A percentile compares a stretch with the other conserved stretches of the same genome.
These are phyloP conservation scores for Pythium insidiosum DNA, from an alignment of 352 stramenopile genomes.

Conservation along the genomic window DNA sequence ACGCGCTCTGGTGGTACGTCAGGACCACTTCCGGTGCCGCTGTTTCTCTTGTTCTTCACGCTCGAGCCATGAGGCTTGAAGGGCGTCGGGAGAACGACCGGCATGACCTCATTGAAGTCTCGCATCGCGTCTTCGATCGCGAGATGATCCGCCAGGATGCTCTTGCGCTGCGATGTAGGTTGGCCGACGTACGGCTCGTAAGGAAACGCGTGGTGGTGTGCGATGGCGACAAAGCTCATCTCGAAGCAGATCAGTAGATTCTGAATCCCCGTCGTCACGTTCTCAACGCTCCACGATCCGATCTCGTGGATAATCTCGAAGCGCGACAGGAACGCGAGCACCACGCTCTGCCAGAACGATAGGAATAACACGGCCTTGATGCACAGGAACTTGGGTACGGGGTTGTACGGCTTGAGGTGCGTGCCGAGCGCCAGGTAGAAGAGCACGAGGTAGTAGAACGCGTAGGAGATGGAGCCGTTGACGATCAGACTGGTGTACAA, in stretches of 20 bases:
- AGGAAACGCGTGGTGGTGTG: conserved; percentile 95
- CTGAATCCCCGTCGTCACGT: conserved; percentile 95
- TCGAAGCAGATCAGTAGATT: conserved; percentile 99
- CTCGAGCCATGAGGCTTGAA: conserved; percentile 71
- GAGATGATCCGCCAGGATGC: conserved; percentile 89
- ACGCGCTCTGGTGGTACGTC: conserved; percentile 32
- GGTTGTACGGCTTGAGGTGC: conserved; percentile 90
- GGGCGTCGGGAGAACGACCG: conserved; percentile 66
- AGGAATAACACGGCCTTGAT: conserved; percentile 99
- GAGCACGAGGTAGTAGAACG: conserved; percentile 95
- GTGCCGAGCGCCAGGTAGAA: conserved; percentile 94
- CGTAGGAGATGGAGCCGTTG: conserved; percentile 95
- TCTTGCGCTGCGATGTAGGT: conserved; percentile 38
- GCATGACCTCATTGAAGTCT: conserved; percentile 91
- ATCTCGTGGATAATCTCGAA: conserved; percentile 88
- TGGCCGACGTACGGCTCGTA: conserved; percentile 76
- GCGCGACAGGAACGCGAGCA: conserved; percentile 85
- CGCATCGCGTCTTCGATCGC: conserved; percentile 90
- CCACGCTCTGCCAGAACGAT: conserved; percentile 97
- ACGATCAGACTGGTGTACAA: conserved; percentile 91
- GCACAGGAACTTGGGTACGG: conserved; percentile 97
- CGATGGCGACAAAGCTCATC: conserved; percentile 96
- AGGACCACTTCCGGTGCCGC: too few relatives aligned
- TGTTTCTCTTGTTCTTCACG: conserved; percentile 49
- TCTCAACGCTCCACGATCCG: conserved; percentile 91